phyloP scores from a whole-genome alignment of 176 grass and related monocot genomes.

The Oryza glaberrima region DNA sequence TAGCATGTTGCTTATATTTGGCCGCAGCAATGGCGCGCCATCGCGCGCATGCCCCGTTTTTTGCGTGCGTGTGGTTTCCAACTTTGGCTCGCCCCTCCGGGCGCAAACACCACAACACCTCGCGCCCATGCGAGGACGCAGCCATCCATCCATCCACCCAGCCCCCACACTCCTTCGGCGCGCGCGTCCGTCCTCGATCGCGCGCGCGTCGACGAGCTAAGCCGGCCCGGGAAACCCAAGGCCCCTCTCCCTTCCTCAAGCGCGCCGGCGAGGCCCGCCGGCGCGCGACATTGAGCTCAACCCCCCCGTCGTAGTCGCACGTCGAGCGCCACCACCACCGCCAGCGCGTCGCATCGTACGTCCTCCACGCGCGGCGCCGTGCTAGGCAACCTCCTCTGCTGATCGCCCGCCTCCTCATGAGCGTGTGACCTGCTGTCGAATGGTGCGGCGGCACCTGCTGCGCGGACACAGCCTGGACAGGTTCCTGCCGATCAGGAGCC shows the following conservation, averaged over 20 bases:
- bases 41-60: background rate
- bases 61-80: background rate
- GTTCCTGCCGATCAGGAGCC: conserved; percentile 23
- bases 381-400: too few relatives aligned
- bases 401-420: background rate
- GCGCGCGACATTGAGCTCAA: background rate
- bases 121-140: background rate
- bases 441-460: conserved; percentile 47
- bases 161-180: conserved; percentile 1
- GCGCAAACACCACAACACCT: conserved; percentile 17
- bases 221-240: conserved; percentile 19
- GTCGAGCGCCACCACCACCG: background rate
- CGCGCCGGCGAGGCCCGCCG: conserved; percentile 39
- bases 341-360: too few relatives aligned
- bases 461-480: conserved; percentile 58
- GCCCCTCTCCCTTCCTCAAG: background rate
- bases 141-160: background rate
- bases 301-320: background rate
- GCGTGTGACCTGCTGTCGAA: conserved; percentile 17
- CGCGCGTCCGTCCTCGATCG: background rate
- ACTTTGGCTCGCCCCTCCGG: conserved; percentile 32
- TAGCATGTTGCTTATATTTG: conserved; percentile 47
- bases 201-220: conserved; percentile 6
- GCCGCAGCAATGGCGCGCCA: conserved; percentile 23
- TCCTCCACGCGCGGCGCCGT: too few relatives aligned